Percentiles rank a stretch among this genome's conserved stretches.
Evolutionary conservation across 371 early-diverging fungal genomes (phyloP).

Genomic region (Mortierella sp.): DNA sequence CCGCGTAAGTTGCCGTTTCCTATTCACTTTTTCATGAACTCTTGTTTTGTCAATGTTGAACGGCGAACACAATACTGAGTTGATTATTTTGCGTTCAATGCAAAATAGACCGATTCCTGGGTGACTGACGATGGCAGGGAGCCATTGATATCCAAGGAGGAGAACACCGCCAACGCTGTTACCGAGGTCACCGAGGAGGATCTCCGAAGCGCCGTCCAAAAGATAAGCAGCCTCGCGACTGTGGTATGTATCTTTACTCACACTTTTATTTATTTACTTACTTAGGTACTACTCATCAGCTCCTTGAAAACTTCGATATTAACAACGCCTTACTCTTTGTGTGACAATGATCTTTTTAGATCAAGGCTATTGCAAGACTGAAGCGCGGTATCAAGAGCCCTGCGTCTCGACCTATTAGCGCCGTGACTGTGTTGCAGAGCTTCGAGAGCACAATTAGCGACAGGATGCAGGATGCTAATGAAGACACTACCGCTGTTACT

Average conservation of each 20-base stretch:
- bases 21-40: not conserved
- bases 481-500: not conserved
- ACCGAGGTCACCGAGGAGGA: constrained; percentile 90
- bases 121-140: constrained; percentile 79
- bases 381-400: constrained; percentile 44
- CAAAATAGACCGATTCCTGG: constrained; percentile 83
- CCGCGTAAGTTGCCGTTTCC: constrained; percentile 62
- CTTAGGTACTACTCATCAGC: not conserved
- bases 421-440: not conserved
- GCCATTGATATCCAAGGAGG: constrained; percentile 78
- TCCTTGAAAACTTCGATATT: not conserved
- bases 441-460: constrained; percentile 11
- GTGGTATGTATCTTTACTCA: constrained; percentile 50
- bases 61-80: not conserved
- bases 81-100: not conserved
- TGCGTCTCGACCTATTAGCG: not conserved
- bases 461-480: constrained; percentile 46
- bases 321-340: not conserved
- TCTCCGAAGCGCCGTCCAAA: constrained; percentile 81
- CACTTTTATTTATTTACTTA: too few relatives aligned
- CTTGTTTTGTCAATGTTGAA: not conserved
- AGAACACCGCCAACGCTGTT: constrained; percentile 79
- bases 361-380: constrained; percentile 33
- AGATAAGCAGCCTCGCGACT: constrained; percentile 61
- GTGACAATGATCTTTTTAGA: constrained; percentile 5